Evolutionary conservation across 805 yeast species (phyloP).

Genomic region (Candida arabinofermentans): DNA sequence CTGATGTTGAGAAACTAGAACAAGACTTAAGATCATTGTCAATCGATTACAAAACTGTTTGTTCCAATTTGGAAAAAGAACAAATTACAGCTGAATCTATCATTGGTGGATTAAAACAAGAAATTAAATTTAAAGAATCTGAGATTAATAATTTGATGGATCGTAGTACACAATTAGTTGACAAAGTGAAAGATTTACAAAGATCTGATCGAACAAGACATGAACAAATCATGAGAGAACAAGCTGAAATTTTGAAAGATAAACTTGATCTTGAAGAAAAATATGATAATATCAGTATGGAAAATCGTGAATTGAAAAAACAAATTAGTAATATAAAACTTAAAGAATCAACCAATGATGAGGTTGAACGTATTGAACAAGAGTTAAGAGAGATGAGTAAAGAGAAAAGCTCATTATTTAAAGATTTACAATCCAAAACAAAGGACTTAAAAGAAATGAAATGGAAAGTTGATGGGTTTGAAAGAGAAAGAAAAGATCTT

Average conservation of each 20-base stretch:
- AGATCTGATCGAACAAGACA: slow-evolving; percentile 20
- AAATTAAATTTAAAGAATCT: slow-evolving; percentile 34
- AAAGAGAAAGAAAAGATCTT: slow-evolving; percentile 14
- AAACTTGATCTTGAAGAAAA: slow-evolving; percentile 37
- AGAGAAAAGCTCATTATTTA: slow-evolving; percentile 9
- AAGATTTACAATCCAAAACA: slow-evolving; percentile 11
- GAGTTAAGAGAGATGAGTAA: slow-evolving; percentile 13
- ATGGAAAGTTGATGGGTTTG: slow-evolving; percentile 13
- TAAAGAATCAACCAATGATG: neutral
- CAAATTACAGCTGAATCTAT: slow-evolving; percentile 11
- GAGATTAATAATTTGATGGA: slow-evolving; percentile 32
- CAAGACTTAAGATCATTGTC: slow-evolving; percentile 38
- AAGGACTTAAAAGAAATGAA: slow-evolving; percentile 13
- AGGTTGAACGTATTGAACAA: slow-evolving; percentile 3
- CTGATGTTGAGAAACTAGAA: slow-evolving; percentile 34
- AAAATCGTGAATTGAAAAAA: slow-evolving; percentile 33
- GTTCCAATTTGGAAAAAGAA: slow-evolving; percentile 21
- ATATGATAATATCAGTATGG: slow-evolving; percentile 34
- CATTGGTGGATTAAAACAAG: slow-evolving; percentile 9
- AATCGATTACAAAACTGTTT: slow-evolving; percentile 29
- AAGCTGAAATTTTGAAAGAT: slow-evolving; percentile 31
- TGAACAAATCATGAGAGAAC: slow-evolving; percentile 34
- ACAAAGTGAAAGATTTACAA: slow-evolving; percentile 32
- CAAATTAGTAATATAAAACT: slow-evolving; percentile 27
- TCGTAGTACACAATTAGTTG: slow-evolving; percentile 6